Evolutionary conservation across 176 grass and related monocot genomes (phyloP).

Genomic region (Phoenix roebelenii): DNA sequence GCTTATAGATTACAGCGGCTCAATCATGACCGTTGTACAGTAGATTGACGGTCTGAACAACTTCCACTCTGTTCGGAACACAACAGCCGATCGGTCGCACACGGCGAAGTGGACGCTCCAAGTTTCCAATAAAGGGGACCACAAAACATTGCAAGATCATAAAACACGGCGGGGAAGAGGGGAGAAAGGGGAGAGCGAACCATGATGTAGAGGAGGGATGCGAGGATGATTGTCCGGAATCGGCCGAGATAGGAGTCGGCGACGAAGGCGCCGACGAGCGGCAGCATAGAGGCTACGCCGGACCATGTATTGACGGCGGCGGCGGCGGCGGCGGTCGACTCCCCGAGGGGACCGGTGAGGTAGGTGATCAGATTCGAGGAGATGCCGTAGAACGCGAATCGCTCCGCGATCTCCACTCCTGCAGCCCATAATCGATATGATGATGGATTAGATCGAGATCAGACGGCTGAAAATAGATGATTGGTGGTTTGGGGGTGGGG

Average conservation of each 20-base stretch:
- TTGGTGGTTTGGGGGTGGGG: too few relatives aligned
- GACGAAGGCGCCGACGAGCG: slow-evolving; percentile 48
- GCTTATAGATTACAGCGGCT: too few relatives aligned
- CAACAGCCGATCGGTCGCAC: too few relatives aligned
- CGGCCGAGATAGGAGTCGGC: slow-evolving; percentile 57
- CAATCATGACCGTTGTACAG: too few relatives aligned
- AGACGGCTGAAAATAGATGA: not conserved
- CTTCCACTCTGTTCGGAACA: too few relatives aligned
- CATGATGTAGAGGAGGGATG: slow-evolving; percentile 40
- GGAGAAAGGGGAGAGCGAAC: slow-evolving; percentile 2
- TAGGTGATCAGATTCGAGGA: slow-evolving; percentile 57
- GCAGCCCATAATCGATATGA: not conserved
- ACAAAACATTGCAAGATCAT: too few relatives aligned
- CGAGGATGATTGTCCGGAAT: slow-evolving; percentile 33
- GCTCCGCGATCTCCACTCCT: slow-evolving; percentile 44
- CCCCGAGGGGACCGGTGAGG: slow-evolving; percentile 40
- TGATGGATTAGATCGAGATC: not conserved
- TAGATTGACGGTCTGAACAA: too few relatives aligned
- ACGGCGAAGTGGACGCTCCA: too few relatives aligned
- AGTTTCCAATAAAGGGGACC: too few relatives aligned
- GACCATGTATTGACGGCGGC: slow-evolving; percentile 50
- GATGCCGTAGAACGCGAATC: slow-evolving; percentile 48
- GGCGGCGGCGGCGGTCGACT: slow-evolving; percentile 48
- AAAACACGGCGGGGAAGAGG: too few relatives aligned
- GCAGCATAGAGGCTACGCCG: slow-evolving; percentile 29